phyloP scores from a whole-genome alignment of 192 early-diverging fungal genomes.

The Backusella tuberculispora region DNA sequence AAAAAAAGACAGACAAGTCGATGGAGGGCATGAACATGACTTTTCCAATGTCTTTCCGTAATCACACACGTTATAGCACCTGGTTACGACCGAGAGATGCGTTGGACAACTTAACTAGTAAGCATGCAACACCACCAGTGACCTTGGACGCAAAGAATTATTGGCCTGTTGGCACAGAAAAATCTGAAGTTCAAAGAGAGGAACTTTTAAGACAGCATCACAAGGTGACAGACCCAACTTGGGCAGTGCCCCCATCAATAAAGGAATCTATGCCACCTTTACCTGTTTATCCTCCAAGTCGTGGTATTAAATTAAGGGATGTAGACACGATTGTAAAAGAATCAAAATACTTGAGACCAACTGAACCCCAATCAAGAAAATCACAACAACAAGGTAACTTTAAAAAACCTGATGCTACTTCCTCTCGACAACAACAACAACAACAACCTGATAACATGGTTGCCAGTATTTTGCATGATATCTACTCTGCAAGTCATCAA shows the following conservation, averaged over 20 bases:
- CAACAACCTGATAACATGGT: neutral
- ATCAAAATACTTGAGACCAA: neutral
- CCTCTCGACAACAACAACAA: neutral
- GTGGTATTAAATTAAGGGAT: conserved; percentile 17
- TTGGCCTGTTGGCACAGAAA: neutral
- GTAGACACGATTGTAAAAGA: conserved; percentile 8
- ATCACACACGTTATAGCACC: neutral
- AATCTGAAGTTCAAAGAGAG: neutral
- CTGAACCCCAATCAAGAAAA: neutral
- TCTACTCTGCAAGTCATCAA: neutral
- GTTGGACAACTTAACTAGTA: neutral
- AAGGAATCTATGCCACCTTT: neutral
- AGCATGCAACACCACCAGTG: neutral
- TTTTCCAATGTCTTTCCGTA: neutral
- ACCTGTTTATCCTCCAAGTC: conserved; percentile 1
- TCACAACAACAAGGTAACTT: neutral
- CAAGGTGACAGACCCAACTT: neutral
- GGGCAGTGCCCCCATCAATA: neutral
- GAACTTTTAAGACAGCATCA: neutral
- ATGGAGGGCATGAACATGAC: conserved; percentile 4
- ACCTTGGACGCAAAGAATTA: neutral
- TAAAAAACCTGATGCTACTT: neutral
- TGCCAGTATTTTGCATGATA: neutral
- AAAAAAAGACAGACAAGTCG: neutral
- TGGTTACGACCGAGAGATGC: conserved; percentile 6